Percentiles rank a stretch among this genome's conserved stretches.
Conservation (phyloP, 2,329 filamentous ascomycete species). For the Penicillium sp. region DNA sequence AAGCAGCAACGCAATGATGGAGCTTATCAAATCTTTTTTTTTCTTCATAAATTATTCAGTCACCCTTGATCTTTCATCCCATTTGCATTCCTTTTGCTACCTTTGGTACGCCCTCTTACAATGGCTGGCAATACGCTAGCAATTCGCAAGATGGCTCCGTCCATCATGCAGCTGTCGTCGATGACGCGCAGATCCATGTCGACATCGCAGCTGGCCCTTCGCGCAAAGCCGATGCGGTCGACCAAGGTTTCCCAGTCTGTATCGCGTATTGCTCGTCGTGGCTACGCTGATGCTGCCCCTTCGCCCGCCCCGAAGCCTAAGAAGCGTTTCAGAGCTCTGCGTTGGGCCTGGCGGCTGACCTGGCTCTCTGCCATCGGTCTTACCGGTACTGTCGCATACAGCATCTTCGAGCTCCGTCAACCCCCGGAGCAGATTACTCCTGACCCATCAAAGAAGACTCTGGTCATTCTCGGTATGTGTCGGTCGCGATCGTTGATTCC, state of each 20-base stretch:
- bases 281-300: slow-evolving; percentile 45
- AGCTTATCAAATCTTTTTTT: slow-evolving; percentile 18
- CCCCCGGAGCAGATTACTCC: slow-evolving; percentile 68
- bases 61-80: slow-evolving; percentile 7
- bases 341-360: slow-evolving; percentile 73
- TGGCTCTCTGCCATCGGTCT: slow-evolving; percentile 65
- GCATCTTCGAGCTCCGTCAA: slow-evolving; percentile 72
- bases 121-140: slow-evolving; percentile 32
- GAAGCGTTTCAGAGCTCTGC: slow-evolving; percentile 60
- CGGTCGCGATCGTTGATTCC: slow-evolving; percentile 5
- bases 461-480: slow-evolving; percentile 77
- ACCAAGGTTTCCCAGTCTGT: slow-evolving; percentile 18
- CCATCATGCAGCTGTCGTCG: slow-evolving; percentile 29
- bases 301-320: slow-evolving; percentile 36
- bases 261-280: slow-evolving; percentile 37
- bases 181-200: slow-evolving; percentile 32
- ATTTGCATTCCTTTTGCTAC: slow-evolving; percentile 9
- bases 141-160: slow-evolving; percentile 26
- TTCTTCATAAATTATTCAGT: slow-evolving; percentile 6
- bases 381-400: slow-evolving; percentile 64
- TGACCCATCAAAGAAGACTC: slow-evolving; percentile 87
- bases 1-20: slow-evolving; percentile 23
- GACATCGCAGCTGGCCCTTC: slow-evolving; percentile 22
- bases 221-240: slow-evolving; percentile 22
- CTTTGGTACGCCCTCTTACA: slow-evolving; percentile 21